Percentiles rank a stretch among this genome's conserved stretches.
phyloP scores from a whole-genome alignment of 345 rosid genomes.

The Hibiscus tridactylites region DNA sequence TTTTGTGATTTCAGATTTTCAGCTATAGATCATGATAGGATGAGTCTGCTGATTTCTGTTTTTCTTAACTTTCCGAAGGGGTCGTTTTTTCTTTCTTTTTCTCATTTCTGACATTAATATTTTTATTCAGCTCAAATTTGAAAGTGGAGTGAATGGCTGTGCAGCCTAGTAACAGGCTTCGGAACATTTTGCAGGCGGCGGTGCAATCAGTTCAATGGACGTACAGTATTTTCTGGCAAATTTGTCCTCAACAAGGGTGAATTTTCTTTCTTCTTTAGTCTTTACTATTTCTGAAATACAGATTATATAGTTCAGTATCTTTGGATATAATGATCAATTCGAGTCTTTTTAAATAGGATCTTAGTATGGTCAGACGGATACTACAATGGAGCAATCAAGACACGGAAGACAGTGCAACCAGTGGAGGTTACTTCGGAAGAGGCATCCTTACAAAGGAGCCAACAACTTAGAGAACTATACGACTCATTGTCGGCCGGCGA shows the following conservation, averaged over 20 bases:
- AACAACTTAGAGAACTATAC: slow-evolving; percentile 88
- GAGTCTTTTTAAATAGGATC: slow-evolving; percentile 30
- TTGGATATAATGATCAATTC: neutral
- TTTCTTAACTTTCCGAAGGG: slow-evolving; percentile 10
- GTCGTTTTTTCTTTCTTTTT: neutral
- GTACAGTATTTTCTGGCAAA: slow-evolving; percentile 88
- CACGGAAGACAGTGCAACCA: slow-evolving; percentile 91
- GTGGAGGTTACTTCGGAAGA: slow-evolving; percentile 88
- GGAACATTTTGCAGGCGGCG: slow-evolving; percentile 61
- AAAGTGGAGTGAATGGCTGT: slow-evolving; percentile 28
- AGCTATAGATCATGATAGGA: slow-evolving; percentile 15
- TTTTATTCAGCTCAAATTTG: slow-evolving; percentile 14
- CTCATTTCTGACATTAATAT: neutral
- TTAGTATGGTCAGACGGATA: slow-evolving; percentile 89
- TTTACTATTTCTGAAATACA: slow-evolving; percentile 18
- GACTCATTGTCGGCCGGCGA: slow-evolving; percentile 75
- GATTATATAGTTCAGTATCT: no score
- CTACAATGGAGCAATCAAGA: slow-evolving; percentile 95
- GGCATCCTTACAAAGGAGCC: slow-evolving; percentile 88
- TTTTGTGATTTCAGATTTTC: slow-evolving; percentile 24
- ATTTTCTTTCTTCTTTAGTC: neutral
- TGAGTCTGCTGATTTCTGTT: neutral
- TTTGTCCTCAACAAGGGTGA: slow-evolving; percentile 92
- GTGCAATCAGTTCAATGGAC: slow-evolving; percentile 97
- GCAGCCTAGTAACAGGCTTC: slow-evolving; percentile 50